Evolutionary conservation across 2,329 filamentous ascomycete genomes (phyloP).

Genomic region (Parasarocladium wereldwijsianum): DNA sequence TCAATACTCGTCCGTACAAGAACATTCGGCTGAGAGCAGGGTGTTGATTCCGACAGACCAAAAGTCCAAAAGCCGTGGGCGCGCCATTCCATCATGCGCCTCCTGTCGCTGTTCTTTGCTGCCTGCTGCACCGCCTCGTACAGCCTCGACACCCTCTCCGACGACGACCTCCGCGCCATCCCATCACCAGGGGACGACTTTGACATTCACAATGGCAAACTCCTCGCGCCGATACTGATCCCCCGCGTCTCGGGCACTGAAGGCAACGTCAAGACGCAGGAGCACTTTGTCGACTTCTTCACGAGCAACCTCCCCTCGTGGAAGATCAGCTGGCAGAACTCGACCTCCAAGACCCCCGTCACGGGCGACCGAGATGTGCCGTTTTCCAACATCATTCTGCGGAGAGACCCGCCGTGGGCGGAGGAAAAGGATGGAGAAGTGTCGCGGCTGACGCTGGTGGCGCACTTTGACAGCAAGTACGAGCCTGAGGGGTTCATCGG

Average conservation of each 20-base stretch:
- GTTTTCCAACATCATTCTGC: constrained; percentile 77
- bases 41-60: too few species aligned
- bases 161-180: constrained; percentile 57
- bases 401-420: constrained; percentile 76
- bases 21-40: too few species aligned
- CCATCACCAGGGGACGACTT: constrained; percentile 63
- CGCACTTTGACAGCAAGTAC: constrained; percentile 84
- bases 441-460: constrained; percentile 69
- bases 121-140: too few species aligned
- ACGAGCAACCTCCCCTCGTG: constrained; percentile 57
- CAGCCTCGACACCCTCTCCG: constrained; percentile 44
- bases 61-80: too few species aligned
- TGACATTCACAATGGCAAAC: constrained; percentile 57
- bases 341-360: constrained; percentile 67
- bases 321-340: constrained; percentile 76
- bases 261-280: constrained; percentile 56
- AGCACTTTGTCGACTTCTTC: constrained; percentile 80
- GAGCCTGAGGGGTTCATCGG: constrained; percentile 78
- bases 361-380: constrained; percentile 58
- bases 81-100: too few species aligned
- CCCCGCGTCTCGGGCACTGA: constrained; percentile 80
- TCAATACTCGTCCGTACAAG: too few species aligned
- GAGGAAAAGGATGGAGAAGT: constrained; percentile 53
- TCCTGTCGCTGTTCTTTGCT: too few species aligned
- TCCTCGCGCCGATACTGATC: constrained; percentile 76